These are phyloP conservation scores for Apiospora koreana DNA, from an alignment of 2,329 filamentous ascomycete genomes.

Conservation along the genomic window DNA sequence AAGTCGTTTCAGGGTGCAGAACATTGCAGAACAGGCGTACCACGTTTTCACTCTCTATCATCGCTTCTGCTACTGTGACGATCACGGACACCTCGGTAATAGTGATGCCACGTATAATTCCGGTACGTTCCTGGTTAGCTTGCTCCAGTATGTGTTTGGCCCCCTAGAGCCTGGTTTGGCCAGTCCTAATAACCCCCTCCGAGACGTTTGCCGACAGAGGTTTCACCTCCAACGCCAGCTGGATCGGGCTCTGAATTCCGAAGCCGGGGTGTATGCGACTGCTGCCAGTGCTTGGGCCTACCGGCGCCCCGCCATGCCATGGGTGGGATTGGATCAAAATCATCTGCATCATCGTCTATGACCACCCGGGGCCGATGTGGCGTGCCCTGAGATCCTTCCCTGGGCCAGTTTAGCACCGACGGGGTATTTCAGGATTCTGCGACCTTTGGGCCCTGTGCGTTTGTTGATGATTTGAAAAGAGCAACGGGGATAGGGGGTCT, in stretches of 20 bases:
- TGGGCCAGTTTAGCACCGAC: background rate
- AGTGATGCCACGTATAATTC: no score
- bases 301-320: background rate
- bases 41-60: no score
- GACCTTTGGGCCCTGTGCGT: no score
- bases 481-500: no score
- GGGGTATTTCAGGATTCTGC: background rate
- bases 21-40: no score
- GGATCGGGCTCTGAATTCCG: background rate
- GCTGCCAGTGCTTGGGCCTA: background rate
- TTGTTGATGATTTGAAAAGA: no score
- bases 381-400: background rate
- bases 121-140: background rate
- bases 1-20: no score
- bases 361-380: background rate
- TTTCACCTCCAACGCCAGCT: background rate
- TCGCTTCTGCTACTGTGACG: no score
- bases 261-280: background rate
- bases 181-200: no score
- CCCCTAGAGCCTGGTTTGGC: no score
- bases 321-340: constrained; percentile 1
- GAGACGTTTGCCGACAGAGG: background rate
- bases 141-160: no score
- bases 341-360: background rate
- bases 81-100: no score